phyloP scores from a whole-genome alignment of 495 filamentous ascomycete species.

The Amorphotheca resinae region DNA sequence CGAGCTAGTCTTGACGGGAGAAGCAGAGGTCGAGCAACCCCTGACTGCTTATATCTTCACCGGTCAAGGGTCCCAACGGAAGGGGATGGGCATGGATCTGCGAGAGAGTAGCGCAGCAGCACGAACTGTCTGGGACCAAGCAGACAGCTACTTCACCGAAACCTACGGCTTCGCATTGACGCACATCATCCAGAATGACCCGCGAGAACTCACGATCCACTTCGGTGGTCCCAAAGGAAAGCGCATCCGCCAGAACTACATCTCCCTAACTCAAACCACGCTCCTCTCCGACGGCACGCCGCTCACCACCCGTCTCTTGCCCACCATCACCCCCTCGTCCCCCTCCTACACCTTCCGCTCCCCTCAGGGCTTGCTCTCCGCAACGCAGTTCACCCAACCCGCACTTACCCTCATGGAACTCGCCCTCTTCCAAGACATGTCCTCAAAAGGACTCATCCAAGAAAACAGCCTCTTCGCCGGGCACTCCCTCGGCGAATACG shows the following conservation, averaged over 20 bases:
- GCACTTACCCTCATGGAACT: slow-evolving; percentile 27
- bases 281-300: slow-evolving; percentile 11
- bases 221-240: slow-evolving; percentile 29
- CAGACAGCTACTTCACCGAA: slow-evolving; percentile 25
- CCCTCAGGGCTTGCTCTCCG: slow-evolving; percentile 25
- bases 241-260: slow-evolving; percentile 27
- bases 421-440: slow-evolving; percentile 24
- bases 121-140: slow-evolving; percentile 28
- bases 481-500: slow-evolving; percentile 33
- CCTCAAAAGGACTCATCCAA: slow-evolving; percentile 17
- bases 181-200: slow-evolving; percentile 29
- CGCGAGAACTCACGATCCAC: slow-evolving; percentile 28
- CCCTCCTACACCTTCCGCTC: slow-evolving; percentile 25
- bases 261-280: slow-evolving; percentile 19
- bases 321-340: slow-evolving; percentile 17
- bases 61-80: slow-evolving; percentile 31
- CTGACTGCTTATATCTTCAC: slow-evolving; percentile 32
- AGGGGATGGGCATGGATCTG: slow-evolving; percentile 32
- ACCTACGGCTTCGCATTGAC: slow-evolving; percentile 28
- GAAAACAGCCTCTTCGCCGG: slow-evolving; percentile 25
- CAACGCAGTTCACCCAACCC: slow-evolving; percentile 33
- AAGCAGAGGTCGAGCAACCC: slow-evolving; percentile 28
- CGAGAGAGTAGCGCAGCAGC: slow-evolving; percentile 25
- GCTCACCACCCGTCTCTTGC: slow-evolving; percentile 14
- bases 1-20: slow-evolving; percentile 24